Conservation (phyloP, 768 basidiomycete species). For the Guyanaporus albipodus region DNA sequence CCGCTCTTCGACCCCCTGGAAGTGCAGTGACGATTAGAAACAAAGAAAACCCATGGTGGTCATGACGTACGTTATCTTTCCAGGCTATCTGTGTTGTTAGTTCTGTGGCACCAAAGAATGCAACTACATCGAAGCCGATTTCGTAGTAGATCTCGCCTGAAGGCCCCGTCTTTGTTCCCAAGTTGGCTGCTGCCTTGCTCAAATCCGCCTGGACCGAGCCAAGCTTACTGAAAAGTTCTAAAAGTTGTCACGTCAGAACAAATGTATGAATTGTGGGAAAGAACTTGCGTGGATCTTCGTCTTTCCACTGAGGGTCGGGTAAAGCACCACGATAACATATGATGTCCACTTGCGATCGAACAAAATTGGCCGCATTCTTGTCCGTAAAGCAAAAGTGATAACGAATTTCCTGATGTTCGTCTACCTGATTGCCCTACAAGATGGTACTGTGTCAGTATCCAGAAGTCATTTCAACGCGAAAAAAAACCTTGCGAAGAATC, state of each 20-base stretch:
- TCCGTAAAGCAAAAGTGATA: background rate
- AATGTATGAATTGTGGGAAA: background rate
- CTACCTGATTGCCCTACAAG: conserved; percentile 2
- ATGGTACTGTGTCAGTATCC: background rate
- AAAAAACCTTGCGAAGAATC: conserved; percentile 5
- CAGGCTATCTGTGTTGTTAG: conserved; percentile 2
- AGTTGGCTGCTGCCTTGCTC: background rate
- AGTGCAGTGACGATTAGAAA: background rate
- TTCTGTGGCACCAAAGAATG: conserved; percentile 3
- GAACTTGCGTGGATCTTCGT: conserved; percentile 6
- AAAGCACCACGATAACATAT: background rate
- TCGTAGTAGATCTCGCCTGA: conserved; percentile 1
- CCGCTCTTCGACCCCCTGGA: background rate
- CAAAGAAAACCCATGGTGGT: no score
- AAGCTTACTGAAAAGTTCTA: background rate
- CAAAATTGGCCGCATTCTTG: background rate
- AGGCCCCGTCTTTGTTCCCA: background rate
- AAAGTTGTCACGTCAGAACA: background rate
- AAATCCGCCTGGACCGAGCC: background rate
- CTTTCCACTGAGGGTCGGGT: conserved; percentile 1
- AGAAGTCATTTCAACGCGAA: background rate
- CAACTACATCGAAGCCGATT: background rate
- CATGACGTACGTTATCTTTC: background rate
- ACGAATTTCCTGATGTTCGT: conserved; percentile 1
- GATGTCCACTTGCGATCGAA: background rate